Conservation (phyloP, 495 filamentous ascomycete genomes). For the Halenospora varia region DNA sequence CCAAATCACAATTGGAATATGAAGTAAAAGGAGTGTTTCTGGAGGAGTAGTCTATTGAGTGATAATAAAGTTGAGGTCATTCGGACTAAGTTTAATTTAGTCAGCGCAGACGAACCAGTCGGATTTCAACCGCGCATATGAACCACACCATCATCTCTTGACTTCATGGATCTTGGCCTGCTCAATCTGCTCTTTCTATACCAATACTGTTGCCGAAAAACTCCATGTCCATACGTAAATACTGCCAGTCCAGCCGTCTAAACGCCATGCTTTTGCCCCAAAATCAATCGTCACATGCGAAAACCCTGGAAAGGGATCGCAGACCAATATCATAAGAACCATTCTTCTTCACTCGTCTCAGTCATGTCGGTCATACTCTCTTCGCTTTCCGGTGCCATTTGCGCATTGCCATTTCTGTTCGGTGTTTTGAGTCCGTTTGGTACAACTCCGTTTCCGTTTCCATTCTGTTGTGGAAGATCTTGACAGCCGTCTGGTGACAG, state of each 20-base stretch:
- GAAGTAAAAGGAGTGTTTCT: no score
- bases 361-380: conserved; percentile 7
- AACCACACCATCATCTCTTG: neutral
- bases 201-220: neutral
- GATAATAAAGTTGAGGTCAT: no score
- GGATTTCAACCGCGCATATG: neutral
- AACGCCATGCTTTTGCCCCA: conserved; percentile 2
- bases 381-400: conserved; percentile 10
- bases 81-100: no score
- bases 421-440: neutral
- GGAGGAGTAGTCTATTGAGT: no score
- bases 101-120: neutral
- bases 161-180: neutral
- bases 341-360: conserved; percentile 26
- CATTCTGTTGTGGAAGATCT: neutral
- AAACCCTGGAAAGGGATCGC: neutral
- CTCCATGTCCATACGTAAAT: neutral
- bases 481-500: neutral
- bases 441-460: neutral
- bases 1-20: no score
- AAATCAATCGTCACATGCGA: neutral
- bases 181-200: neutral
- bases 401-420: neutral
- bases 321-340: conserved; percentile 17
- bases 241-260: neutral